phyloP scores from a whole-genome alignment of 331 rosid species.

The Stylosanthes scabra region DNA sequence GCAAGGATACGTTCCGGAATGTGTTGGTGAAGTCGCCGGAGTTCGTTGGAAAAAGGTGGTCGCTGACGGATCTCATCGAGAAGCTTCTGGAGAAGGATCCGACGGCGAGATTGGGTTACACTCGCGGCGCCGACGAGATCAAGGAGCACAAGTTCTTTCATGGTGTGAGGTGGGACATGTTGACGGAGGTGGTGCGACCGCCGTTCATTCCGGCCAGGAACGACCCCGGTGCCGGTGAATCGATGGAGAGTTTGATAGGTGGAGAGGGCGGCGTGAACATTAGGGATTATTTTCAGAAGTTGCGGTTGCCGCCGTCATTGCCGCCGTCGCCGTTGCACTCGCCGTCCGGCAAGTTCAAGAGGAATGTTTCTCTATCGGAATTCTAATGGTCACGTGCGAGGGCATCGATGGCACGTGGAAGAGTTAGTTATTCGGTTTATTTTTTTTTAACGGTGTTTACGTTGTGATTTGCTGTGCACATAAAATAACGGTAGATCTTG shows the following conservation, averaged over 20 bases:
- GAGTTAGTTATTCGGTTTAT: slow-evolving; percentile 40
- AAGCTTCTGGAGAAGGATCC: slow-evolving; percentile 83
- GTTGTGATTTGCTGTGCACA: slow-evolving; percentile 31
- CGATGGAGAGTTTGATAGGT: not conserved
- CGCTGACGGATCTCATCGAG: slow-evolving; percentile 71
- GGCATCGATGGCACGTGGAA: slow-evolving; percentile 44
- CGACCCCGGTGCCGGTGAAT: slow-evolving; percentile 26
- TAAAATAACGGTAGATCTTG: slow-evolving; percentile 48
- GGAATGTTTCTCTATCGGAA: slow-evolving; percentile 51
- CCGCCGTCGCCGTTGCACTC: slow-evolving; percentile 61
- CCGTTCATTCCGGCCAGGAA: slow-evolving; percentile 78
- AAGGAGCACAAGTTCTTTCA: slow-evolving; percentile 80
- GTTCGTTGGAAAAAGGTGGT: slow-evolving; percentile 68
- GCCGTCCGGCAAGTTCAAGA: slow-evolving; percentile 42
- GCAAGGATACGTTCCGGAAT: slow-evolving; percentile 88
- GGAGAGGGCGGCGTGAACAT: slow-evolving; percentile 38
- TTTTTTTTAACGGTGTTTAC: not conserved
- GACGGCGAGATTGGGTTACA: slow-evolving; percentile 70
- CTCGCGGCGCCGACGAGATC: slow-evolving; percentile 79
- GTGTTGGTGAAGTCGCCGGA: slow-evolving; percentile 71
- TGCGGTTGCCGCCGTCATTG: slow-evolving; percentile 60
- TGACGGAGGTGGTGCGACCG: slow-evolving; percentile 75
- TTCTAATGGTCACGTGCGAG: slow-evolving; percentile 57
- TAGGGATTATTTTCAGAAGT: slow-evolving; percentile 60
- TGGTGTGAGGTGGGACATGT: slow-evolving; percentile 78